A percentile compares a stretch with the other conserved stretches of the same genome.
These are phyloP conservation scores for Candida andamanensis DNA, from an alignment of 805 yeast species.

Conservation along the genomic window DNA sequence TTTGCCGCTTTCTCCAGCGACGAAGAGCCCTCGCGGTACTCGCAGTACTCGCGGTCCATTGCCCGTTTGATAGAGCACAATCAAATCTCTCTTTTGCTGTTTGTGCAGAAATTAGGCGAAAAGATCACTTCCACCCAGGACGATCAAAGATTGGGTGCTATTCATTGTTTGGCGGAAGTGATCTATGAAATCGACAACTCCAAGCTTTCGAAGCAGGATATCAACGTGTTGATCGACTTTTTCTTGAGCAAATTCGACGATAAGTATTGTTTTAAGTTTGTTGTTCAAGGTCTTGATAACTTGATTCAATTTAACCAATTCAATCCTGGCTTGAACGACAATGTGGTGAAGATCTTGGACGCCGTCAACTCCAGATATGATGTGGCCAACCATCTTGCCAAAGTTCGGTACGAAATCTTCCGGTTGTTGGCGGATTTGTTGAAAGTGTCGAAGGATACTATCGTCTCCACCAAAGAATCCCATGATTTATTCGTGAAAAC, in stretches of 20 bases:
- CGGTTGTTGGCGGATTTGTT: constrained; percentile 38
- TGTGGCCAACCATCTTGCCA: constrained; percentile 55
- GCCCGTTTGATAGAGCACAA: constrained; percentile 17
- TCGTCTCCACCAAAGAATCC: constrained; percentile 12
- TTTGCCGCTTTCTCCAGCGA: constrained; percentile 30
- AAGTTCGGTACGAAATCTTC: constrained; percentile 58
- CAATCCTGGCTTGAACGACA: constrained; percentile 20
- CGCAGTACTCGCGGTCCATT: constrained; percentile 17
- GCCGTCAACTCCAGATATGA: constrained; percentile 40
- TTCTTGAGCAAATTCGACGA: constrained; percentile 66
- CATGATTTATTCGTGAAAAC: constrained; percentile 46
- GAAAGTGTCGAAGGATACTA: constrained; percentile 16
- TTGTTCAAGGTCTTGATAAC: constrained; percentile 49
- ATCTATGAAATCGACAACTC: constrained; percentile 21
- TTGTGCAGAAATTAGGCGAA: constrained; percentile 58
- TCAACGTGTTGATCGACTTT: constrained; percentile 51
- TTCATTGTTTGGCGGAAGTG: constrained; percentile 37
- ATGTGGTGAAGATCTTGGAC: constrained; percentile 32
- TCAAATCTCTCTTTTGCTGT: constrained; percentile 40
- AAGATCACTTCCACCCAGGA: constrained; percentile 58
- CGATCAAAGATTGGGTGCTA: constrained; percentile 42
- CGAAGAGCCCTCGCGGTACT: constrained; percentile 9
- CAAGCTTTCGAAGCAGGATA: constrained; percentile 39
- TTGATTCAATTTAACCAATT: constrained; percentile 51
- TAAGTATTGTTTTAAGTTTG: constrained; percentile 44